Percentiles rank a stretch among this genome's conserved stretches.
Evolutionary conservation across 1,284 basidiomycete genomes (phyloP).

Genomic region (Rugosomyces carneus): DNA sequence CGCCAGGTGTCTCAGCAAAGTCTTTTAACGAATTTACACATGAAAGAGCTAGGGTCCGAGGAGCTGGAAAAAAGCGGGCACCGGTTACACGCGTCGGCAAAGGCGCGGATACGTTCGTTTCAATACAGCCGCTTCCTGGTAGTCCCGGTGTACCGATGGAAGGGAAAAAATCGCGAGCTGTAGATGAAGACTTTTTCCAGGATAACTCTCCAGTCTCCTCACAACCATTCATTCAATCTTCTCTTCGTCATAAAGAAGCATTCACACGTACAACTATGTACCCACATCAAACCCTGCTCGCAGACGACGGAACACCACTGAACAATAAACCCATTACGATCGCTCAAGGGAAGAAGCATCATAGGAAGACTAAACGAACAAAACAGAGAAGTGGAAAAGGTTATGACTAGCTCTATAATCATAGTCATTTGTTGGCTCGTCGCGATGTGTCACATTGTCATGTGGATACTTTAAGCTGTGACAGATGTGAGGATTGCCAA

Average conservation of each 20-base stretch:
- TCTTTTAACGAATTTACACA: conserved; percentile 79
- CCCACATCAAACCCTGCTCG: conserved; percentile 77
- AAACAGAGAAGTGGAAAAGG: conserved; percentile 90
- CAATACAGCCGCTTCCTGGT: conserved; percentile 16
- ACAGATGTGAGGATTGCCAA: neutral
- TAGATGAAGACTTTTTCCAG: conserved; percentile 87
- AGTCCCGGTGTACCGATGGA: conserved; percentile 23
- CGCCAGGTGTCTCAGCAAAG: conserved; percentile 64
- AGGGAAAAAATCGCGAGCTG: conserved; percentile 51
- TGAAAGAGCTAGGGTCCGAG: conserved; percentile 52
- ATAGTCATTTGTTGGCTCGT: no score
- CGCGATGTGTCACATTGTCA: neutral
- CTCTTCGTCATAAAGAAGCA: conserved; percentile 47
- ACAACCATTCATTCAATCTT: conserved; percentile 63
- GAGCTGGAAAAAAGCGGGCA: conserved; percentile 74
- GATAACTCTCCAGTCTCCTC: conserved; percentile 44
- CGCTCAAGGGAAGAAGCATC: conserved; percentile 76
- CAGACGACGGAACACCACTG: conserved; percentile 67
- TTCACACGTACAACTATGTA: conserved; percentile 63
- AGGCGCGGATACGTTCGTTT: conserved; percentile 77
- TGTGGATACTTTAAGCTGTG: neutral
- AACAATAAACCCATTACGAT: conserved; percentile 43
- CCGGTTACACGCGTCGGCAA: conserved; percentile 81
- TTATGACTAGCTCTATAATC: conserved; percentile 52
- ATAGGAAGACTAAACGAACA: conserved; percentile 78